phyloP scores from a whole-genome alignment of 1,139 yeast species.

The Scheffersomyces insectosa region DNA sequence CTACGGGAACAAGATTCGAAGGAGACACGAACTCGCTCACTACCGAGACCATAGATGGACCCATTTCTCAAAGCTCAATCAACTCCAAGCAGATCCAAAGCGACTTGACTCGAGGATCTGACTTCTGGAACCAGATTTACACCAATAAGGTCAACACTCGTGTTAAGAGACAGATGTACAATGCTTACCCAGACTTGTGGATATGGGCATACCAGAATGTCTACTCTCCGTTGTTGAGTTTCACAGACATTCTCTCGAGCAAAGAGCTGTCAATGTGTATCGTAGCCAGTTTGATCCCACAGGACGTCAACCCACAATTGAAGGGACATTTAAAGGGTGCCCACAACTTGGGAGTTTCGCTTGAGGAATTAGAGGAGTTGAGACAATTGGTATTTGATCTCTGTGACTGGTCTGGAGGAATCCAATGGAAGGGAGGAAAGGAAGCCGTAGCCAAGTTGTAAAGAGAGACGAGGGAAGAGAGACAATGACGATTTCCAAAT shows the following conservation, averaged over 20 bases:
- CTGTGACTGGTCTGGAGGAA: slow-evolving; percentile 73
- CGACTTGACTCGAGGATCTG: slow-evolving; percentile 51
- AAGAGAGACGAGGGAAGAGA: neutral
- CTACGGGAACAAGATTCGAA: slow-evolving; percentile 38
- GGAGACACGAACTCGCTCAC: slow-evolving; percentile 14
- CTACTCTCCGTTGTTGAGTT: slow-evolving; percentile 76
- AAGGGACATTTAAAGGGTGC: slow-evolving; percentile 92
- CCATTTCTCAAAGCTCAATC: slow-evolving; percentile 34
- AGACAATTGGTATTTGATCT: slow-evolving; percentile 65
- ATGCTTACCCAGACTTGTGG: slow-evolving; percentile 86
- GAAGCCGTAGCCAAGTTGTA: slow-evolving; percentile 59
- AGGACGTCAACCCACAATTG: slow-evolving; percentile 91
- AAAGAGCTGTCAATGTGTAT: slow-evolving; percentile 78
- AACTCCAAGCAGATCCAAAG: slow-evolving; percentile 27
- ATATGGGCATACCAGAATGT: slow-evolving; percentile 70
- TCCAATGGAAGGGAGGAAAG: slow-evolving; percentile 53
- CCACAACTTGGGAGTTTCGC: slow-evolving; percentile 70
- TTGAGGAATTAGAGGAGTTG: slow-evolving; percentile 60
- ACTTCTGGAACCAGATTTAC: slow-evolving; percentile 77
- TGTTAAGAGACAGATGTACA: slow-evolving; percentile 64
- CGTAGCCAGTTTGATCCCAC: slow-evolving; percentile 82
- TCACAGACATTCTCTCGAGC: slow-evolving; percentile 59
- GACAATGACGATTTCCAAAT: no score
- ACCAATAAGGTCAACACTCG: slow-evolving; percentile 67
- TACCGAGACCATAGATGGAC: slow-evolving; percentile 47